Evolutionary conservation across 352 stramenopile genomes (phyloP).

Genomic region (Globisporangium nagaii): DNA sequence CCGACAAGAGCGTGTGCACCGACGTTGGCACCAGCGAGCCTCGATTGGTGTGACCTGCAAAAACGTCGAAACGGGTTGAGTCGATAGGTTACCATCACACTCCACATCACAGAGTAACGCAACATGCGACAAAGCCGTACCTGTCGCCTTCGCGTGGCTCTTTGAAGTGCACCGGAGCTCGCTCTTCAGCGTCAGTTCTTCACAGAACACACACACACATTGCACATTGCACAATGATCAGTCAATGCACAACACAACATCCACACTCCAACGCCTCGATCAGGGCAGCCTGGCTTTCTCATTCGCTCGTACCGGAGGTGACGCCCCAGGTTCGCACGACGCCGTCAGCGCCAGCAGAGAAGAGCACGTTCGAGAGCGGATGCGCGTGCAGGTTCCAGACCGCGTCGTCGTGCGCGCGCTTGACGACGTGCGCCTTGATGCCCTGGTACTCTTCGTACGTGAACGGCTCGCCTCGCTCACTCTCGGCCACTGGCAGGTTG

Average conservation of each 20-base stretch:
- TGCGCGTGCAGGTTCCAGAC: conserved; percentile 82
- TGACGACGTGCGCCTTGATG: conserved; percentile 60
- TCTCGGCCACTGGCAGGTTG: conserved; percentile 49
- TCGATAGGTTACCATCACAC: not conserved
- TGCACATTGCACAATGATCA: not conserved
- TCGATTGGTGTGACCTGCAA: conserved; percentile 35
- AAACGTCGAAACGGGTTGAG: not conserved
- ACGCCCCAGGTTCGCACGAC: conserved; percentile 77
- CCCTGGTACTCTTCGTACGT: conserved; percentile 71
- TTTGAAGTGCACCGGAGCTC: conserved; percentile 60
- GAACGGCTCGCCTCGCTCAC: conserved; percentile 61
- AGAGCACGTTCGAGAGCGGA: conserved; percentile 76
- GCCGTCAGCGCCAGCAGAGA: conserved; percentile 73
- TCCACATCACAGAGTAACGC: not conserved
- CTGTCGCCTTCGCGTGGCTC: conserved; percentile 41
- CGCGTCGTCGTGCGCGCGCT: conserved; percentile 74
- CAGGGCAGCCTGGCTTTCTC: not conserved
- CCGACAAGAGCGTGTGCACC: conserved; percentile 60
- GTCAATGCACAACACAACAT: not conserved
- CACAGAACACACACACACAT: not conserved
- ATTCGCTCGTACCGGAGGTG: conserved; percentile 40
- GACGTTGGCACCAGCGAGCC: conserved; percentile 67
- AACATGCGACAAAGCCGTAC: conserved; percentile 10
- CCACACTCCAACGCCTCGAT: not conserved
- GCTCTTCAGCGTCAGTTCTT: conserved; percentile 73